A percentile compares a stretch with the other conserved stretches of the same genome.
Conservation (phyloP, 768 basidiomycete species). For the Leccinum subgranulosum region DNA sequence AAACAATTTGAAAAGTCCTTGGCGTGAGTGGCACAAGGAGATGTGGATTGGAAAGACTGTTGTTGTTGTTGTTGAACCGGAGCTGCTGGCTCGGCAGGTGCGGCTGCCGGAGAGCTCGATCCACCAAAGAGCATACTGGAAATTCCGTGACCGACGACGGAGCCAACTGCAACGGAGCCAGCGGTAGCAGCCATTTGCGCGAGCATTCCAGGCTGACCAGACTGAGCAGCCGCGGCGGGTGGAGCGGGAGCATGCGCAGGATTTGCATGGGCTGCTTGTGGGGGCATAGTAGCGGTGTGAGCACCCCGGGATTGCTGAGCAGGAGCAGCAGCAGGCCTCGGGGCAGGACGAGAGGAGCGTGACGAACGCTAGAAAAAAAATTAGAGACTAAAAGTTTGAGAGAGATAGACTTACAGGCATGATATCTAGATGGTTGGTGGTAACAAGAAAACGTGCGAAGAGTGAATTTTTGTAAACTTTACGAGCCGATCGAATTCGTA, state of each 20-base stretch:
- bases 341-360: slow-evolving; percentile 63
- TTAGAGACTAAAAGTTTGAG: not conserved
- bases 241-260: slow-evolving; percentile 42
- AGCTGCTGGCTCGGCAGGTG: slow-evolving; percentile 45
- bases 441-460: slow-evolving; percentile 12
- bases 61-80: slow-evolving; percentile 44
- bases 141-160: slow-evolving; percentile 86
- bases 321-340: slow-evolving; percentile 52
- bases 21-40: slow-evolving; percentile 72
- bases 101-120: slow-evolving; percentile 35
- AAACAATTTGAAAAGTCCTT: slow-evolving; percentile 88
- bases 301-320: slow-evolving; percentile 44
- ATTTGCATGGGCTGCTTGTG: slow-evolving; percentile 41
- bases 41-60: slow-evolving; percentile 39
- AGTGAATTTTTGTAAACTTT: slow-evolving; percentile 9
- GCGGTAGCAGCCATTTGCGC: slow-evolving; percentile 89
- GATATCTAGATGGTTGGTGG: slow-evolving; percentile 13
- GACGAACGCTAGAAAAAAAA: slow-evolving; percentile 60
- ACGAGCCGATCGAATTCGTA: slow-evolving; percentile 10
- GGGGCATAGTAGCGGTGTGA: slow-evolving; percentile 48
- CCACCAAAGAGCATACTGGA: slow-evolving; percentile 89
- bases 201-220: slow-evolving; percentile 67
- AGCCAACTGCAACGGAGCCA: slow-evolving; percentile 86
- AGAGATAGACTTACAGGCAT: slow-evolving; percentile 47
- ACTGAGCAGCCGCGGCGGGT: slow-evolving; percentile 33